These are phyloP conservation scores for Aspergillus carlsbadensis DNA, from an alignment of 495 filamentous ascomycete species.

Conservation along the genomic window DNA sequence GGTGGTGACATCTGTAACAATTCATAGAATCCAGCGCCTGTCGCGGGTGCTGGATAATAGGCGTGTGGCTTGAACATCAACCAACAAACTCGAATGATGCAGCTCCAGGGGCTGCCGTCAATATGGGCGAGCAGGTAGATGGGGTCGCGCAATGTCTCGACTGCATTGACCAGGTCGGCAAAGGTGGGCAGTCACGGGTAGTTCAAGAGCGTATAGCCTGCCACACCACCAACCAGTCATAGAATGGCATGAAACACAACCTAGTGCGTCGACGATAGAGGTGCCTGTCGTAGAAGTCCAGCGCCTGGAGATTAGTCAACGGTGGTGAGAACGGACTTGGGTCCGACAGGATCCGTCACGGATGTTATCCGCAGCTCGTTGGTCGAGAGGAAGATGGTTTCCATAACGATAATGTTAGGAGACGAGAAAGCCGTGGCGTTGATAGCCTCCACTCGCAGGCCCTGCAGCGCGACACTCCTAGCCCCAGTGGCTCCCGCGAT, in stretches of 20 bases:
- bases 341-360: too few species aligned
- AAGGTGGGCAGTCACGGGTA: constrained; percentile 6
- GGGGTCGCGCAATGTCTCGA: neutral
- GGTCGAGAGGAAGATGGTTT: too few species aligned
- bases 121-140: neutral
- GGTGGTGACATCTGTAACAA: neutral
- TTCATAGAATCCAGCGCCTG: constrained; percentile 4
- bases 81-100: neutral
- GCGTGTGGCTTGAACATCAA: neutral
- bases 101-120: neutral
- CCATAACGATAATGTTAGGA: too few species aligned
- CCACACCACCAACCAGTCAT: constrained; percentile 3
- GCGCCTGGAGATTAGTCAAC: too few species aligned
- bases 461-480: too few species aligned
- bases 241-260: constrained; percentile 1
- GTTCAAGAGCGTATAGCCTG: neutral
- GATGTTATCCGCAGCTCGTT: too few species aligned
- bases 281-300: neutral
- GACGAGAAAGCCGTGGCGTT: too few species aligned
- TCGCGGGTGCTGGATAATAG: too few species aligned
- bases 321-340: too few species aligned
- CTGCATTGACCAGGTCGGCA: neutral
- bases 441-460: too few species aligned
- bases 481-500: too few species aligned
- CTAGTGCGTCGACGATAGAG: too few species aligned